Evolutionary conservation across 1,139 yeast species (phyloP).

Genomic region (Eremothecium sinecaudum): DNA sequence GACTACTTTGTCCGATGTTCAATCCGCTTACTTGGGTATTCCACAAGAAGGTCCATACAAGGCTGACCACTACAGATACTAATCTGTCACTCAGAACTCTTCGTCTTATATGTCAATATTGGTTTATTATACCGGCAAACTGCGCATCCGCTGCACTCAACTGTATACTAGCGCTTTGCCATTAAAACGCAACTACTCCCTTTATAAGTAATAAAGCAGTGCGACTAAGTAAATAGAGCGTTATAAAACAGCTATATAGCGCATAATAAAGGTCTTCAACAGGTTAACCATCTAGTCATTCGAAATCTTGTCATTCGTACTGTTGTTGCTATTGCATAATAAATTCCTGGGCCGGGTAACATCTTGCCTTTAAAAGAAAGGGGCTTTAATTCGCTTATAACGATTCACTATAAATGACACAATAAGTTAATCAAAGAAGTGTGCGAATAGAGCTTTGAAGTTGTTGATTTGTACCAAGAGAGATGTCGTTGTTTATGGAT

Average conservation of each 20-base stretch:
- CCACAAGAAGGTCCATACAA: conserved; percentile 96
- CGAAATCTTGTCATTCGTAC: neutral
- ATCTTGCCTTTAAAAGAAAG: too few species aligned
- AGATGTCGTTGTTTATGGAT: conserved; percentile 14
- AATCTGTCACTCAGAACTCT: conserved; percentile 30
- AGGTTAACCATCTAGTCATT: conserved; percentile 1
- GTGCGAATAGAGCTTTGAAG: neutral
- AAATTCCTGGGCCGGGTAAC: too few species aligned
- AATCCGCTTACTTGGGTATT: conserved; percentile 92
- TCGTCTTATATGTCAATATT: too few species aligned
- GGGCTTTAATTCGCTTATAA: neutral
- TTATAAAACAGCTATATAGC: too few species aligned
- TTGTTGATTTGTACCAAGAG: conserved; percentile 1
- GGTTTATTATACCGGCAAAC: too few species aligned
- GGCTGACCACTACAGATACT: conserved; percentile 98
- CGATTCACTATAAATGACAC: conserved; percentile 1
- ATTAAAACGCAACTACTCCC: too few species aligned
- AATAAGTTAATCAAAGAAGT: neutral
- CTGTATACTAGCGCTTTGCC: too few species aligned
- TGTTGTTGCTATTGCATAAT: too few species aligned
- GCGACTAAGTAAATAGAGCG: too few species aligned
- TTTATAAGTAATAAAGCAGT: too few species aligned
- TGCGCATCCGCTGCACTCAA: too few species aligned
- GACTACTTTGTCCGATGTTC: conserved; percentile 66
- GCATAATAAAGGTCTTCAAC: conserved; percentile 6